Base-by-base conservation (phyloP, 371 early-diverging fungal genomes). In the Mucor irregularis region DNA sequence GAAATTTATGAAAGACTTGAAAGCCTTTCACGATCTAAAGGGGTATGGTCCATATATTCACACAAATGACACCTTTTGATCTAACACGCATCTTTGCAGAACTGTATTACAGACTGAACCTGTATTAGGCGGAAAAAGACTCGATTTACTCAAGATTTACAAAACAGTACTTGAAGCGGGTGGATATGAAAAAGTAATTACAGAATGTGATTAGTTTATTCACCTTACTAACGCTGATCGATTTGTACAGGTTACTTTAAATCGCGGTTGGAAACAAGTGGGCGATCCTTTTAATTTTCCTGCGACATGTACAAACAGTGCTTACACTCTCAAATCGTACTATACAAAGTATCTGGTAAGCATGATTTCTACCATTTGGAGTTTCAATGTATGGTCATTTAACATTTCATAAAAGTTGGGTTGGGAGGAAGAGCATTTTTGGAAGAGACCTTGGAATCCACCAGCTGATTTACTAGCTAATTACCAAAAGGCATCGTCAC, bases 281-380 rank as follows among this genome's bases (percentile, higher is more conserved):
- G 81, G 87, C 38, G 74, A 82, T 51, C 86, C 88, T 0, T 90
- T 93, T 66, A 80, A 91, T 56, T 87, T 93, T 49, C 91, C 93
- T 5, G 69, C 86, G 9, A 93, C 91, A 10, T 91, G 93, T 67
- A 93, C 92, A 21, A 93, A 91, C 65, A 85, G 87, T 53, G 92
- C 92, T 7, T 91, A 85, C 66, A 88, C 90, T 50, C 73, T 90
- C 43, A 91, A 91, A 69, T 80, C 82, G 13, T 80, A 89, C 0
- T 93, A 91, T 68, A 86, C 81, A 53, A 81, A 82, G 57, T 83
- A 83, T 52, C 66, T 93, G 62, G 77, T 73, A 71, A 61, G n/a
- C n/a, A n/a, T n/a, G n/a, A n/a, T n/a, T n/a, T n/a, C n/a, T n/a
- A n/a, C n/a, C n/a, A 6, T n/a, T n/a, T n/a, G n/a, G n/a, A n/a